phyloP scores from a whole-genome alignment of 2,329 filamentous ascomycete genomes.

The Colletotrichum sublineola region DNA sequence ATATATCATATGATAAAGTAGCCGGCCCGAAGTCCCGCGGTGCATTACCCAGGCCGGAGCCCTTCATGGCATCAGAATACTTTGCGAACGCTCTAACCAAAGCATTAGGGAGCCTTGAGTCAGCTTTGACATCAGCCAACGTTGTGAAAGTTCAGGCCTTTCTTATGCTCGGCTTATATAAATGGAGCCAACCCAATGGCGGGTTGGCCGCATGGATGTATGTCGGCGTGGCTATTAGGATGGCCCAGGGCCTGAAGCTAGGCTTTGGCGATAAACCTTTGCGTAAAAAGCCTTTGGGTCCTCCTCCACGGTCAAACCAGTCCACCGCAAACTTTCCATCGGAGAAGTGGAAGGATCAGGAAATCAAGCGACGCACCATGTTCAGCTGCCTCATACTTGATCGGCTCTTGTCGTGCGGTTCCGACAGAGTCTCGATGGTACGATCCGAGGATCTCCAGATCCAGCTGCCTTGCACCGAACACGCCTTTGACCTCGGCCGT shows the following conservation, averaged over 20 bases:
- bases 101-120: slow-evolving; percentile 63
- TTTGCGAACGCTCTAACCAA: slow-evolving; percentile 71
- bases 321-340: slow-evolving; percentile 21
- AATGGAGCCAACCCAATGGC: slow-evolving; percentile 74
- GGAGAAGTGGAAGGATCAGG: slow-evolving; percentile 57
- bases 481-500: slow-evolving; percentile 72
- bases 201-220: slow-evolving; percentile 76
- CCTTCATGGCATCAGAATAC: slow-evolving; percentile 71
- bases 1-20: slow-evolving; percentile 48
- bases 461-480: slow-evolving; percentile 76
- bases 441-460: slow-evolving; percentile 71
- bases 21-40: slow-evolving; percentile 53
- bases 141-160: slow-evolving; percentile 76
- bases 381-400: slow-evolving; percentile 83
- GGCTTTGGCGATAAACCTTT: slow-evolving; percentile 65
- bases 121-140: slow-evolving; percentile 64
- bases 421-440: slow-evolving; percentile 71
- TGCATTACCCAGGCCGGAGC: slow-evolving; percentile 57
- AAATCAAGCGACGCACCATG: slow-evolving; percentile 77
- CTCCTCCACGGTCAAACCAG: slow-evolving; percentile 40
- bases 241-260: slow-evolving; percentile 72
- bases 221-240: slow-evolving; percentile 73
- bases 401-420: slow-evolving; percentile 75
- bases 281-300: slow-evolving; percentile 39
- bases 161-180: slow-evolving; percentile 79